Evolutionary conservation across 2,329 filamentous ascomycete species (phyloP), one percentile per base, ranked within the genome.

Genomic region (Drechslerella coelobrocha): DNA sequence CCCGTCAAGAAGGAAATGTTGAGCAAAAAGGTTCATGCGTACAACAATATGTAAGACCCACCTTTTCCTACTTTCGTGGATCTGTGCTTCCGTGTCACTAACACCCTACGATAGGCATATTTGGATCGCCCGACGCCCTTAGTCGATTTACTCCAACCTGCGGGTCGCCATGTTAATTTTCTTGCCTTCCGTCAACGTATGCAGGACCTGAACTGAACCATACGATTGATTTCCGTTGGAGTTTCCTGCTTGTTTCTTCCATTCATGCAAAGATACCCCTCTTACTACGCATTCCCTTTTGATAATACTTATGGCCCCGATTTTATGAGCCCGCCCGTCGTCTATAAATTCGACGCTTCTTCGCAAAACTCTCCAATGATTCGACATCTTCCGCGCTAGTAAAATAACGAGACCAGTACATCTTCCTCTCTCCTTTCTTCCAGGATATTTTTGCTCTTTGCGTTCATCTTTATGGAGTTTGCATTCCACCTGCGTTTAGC

Each of bases 11-110:
- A 81, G 45, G 89, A 94, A 76, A 86, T 91, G 14, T 87, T 86
- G 77, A 85, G 85, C 75, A 85, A 87, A 75, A 85, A 84, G 56
- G 84, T 87, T 74, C 87, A 87, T 78, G 86, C 85, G 43, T 95
- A 90, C 80, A 91, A 90, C 78, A 87, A 85, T 73, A 81, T 92
- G 90, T 92, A 82, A 84, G 89, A 85, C 73, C 65, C 62, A 57
- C 41, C 37, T 31, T n/a, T 61, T 29, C 29, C 12, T 39, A 53
- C 14, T 43, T 47, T 31, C 24, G 17, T 12, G 5, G n/a, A n/a
- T 12, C 52, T 19, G 9, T 17, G 10, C 29, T 57, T 45, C 21
- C 43, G 50, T 54, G 45, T 27, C 37, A 41, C 37, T 61, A 60
- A 68, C 62, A 69, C 59, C 57, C 24, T 21, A 5, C 29, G 56